These are phyloP conservation scores for Cephaloascus albidus DNA, from an alignment of 805 yeast genomes.

Conservation along the genomic window DNA sequence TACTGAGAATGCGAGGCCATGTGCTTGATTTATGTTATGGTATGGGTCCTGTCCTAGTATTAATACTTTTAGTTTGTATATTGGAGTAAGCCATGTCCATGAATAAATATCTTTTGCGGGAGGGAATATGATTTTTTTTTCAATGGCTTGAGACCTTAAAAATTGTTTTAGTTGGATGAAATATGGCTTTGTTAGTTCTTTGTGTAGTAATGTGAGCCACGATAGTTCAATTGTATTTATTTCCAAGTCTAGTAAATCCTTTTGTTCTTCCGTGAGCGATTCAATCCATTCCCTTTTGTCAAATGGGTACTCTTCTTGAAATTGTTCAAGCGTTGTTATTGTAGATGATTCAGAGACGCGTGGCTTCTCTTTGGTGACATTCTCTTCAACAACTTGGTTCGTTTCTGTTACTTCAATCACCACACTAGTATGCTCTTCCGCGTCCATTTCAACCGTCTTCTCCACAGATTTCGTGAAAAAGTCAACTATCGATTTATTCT, in stretches of 20 bases:
- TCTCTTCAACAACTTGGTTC: neutral
- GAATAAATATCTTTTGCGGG: conserved; percentile 72
- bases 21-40: conserved; percentile 89
- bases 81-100: conserved; percentile 83
- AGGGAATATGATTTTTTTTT: conserved; percentile 61
- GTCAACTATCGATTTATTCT: neutral
- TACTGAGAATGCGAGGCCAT: conserved; percentile 92
- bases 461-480: no score
- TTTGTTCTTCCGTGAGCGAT: conserved; percentile 36
- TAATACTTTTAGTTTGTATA: conserved; percentile 63
- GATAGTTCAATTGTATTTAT: conserved; percentile 59
- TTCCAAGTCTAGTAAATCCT: conserved; percentile 52
- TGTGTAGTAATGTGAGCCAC: conserved; percentile 66
- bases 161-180: conserved; percentile 67
- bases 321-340: neutral
- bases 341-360: neutral
- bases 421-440: neutral
- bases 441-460: no score
- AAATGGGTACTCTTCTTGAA: conserved; percentile 15
- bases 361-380: neutral
- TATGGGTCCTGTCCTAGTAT: conserved; percentile 96
- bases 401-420: neutral
- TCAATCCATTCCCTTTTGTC: conserved; percentile 44
- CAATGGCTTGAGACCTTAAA: conserved; percentile 34
- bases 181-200: conserved; percentile 77